A percentile compares a stretch with the other conserved stretches of the same genome.
These are phyloP conservation scores for Agaricus subrufescens DNA, from an alignment of 768 basidiomycete genomes.

Conservation along the genomic window DNA sequence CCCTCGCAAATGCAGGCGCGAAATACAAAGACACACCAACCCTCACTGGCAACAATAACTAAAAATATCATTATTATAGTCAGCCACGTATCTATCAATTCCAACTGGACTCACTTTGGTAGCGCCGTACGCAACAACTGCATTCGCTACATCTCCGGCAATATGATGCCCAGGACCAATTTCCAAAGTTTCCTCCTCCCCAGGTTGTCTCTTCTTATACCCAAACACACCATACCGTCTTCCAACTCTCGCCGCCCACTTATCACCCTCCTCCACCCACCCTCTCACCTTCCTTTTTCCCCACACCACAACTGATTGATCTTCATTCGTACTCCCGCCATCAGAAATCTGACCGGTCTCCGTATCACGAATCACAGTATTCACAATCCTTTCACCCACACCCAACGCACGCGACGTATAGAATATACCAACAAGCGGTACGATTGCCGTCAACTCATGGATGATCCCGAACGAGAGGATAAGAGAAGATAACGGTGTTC, in stretches of 20 bases:
- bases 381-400: slow-evolving; percentile 63
- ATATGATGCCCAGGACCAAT: slow-evolving; percentile 33
- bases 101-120: slow-evolving; percentile 55
- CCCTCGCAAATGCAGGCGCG: slow-evolving; percentile 67
- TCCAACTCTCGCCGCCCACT: slow-evolving; percentile 67
- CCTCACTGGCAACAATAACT: slow-evolving; percentile 74
- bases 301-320: slow-evolving; percentile 27
- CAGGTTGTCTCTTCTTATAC: slow-evolving; percentile 48
- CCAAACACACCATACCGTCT: slow-evolving; percentile 79
- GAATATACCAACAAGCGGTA: slow-evolving; percentile 72
- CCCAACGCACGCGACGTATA: slow-evolving; percentile 63
- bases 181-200: slow-evolving; percentile 19
- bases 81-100: neutral
- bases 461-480: slow-evolving; percentile 74
- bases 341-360: neutral
- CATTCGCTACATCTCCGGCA: slow-evolving; percentile 79
- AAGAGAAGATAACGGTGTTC: slow-evolving; percentile 74
- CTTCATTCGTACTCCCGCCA: slow-evolving; percentile 2
- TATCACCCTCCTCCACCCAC: slow-evolving; percentile 79
- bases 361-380: slow-evolving; percentile 24
- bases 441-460: slow-evolving; percentile 81
- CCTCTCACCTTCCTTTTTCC: slow-evolving; percentile 34
- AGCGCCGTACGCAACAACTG: slow-evolving; percentile 72
- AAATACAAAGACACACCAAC: slow-evolving; percentile 70
- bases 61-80: neutral